Evolutionary conservation across 1,284 basidiomycete genomes (phyloP), one percentile per base, ranked within the genome.

Genomic region (Phaffia rhodozyma): DNA sequence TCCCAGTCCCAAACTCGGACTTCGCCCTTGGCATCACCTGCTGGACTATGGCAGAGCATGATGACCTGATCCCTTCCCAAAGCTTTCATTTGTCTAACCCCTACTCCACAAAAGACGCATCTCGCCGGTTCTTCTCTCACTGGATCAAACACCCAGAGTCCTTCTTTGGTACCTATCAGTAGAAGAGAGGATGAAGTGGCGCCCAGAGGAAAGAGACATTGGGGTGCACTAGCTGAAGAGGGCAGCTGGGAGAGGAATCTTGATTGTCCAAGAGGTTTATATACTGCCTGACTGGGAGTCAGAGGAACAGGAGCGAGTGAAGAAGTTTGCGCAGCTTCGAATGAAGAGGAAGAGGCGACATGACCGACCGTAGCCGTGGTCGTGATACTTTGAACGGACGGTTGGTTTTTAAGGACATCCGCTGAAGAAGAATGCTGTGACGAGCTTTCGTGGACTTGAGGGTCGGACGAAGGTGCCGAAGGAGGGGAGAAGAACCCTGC

Each of bases 171-270:
- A 23, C 61, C 61, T 11, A 62, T 18, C 54, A 62, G 27, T 5
- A 62, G 20, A 16, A 62, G 55, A 16, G 13, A 38, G 23, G 5
- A 34, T 3, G 21, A 47, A 54, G 21, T 51, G 27, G 25, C 48
- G 47, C 2, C 50, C 21, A 30, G 25, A 9, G n/a, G 54, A 62
- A 23, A 56, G 61, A 21, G 61, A 52, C n/a, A 25, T 43, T 43
- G 38, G 7, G 38, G 38, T 43, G 38, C 38, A 11, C 38, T 16
- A 43, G 38, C 5, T 43, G 38, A 43, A 3, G 61, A 62, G 7
- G 61, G 55, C 25, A 62, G 55, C 29, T 62, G 61, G 27, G 61
- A 54, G 47, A 62, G 43, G 43, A 62, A 62, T 29, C 54, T 54
- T 1, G 61, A 62, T 11, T 43, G 38, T 3, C 61, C 61, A 50